phyloP scores from a whole-genome alignment of 176 grass and related monocot genomes.

The Rhynchospora tenuis region DNA sequence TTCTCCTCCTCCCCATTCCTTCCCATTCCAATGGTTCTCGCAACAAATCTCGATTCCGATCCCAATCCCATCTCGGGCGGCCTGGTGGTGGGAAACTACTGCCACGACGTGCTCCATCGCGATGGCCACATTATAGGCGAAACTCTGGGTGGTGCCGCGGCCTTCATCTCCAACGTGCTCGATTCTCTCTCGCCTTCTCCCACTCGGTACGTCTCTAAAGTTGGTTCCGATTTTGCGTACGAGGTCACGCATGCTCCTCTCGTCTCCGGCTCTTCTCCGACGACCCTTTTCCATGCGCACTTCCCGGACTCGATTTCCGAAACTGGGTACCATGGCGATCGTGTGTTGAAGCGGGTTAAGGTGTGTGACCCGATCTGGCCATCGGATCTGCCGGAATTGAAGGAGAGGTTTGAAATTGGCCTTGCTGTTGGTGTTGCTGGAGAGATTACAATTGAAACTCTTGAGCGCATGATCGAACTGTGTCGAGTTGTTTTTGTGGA shows the following conservation, averaged over 20 bases:
- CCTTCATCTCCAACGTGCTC: constrained; percentile 88
- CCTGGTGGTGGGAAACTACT: constrained; percentile 88
- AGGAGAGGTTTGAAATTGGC: constrained; percentile 52
- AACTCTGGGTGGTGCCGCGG: constrained; percentile 71
- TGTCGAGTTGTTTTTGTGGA: constrained; percentile 81
- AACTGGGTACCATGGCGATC: constrained; percentile 46
- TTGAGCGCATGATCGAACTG: constrained; percentile 56
- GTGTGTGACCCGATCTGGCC: constrained; percentile 72
- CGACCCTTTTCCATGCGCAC: constrained; percentile 80
- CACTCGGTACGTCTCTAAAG: constrained; percentile 62
- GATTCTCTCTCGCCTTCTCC: constrained; percentile 49
- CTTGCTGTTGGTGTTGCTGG: constrained; percentile 70
- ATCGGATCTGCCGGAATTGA: constrained; percentile 43
- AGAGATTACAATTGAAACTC: constrained; percentile 70
- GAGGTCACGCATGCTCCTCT: constrained; percentile 17
- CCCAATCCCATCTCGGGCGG: constrained; percentile 1
- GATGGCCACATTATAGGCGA: constrained; percentile 52
- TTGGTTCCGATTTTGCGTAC: constrained; percentile 70
- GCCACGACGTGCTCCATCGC: constrained; percentile 87
- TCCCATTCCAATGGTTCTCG: neutral
- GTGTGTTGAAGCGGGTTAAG: constrained; percentile 53
- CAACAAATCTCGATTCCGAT: neutral
- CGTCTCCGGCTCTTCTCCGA: constrained; percentile 32
- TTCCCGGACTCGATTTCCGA: constrained; percentile 35
- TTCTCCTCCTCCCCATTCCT: neutral